A percentile compares a stretch with the other conserved stretches of the same genome.
These are phyloP conservation scores for Acacia confusa DNA, from an alignment of 306 rosid genomes.

Conservation along the genomic window DNA sequence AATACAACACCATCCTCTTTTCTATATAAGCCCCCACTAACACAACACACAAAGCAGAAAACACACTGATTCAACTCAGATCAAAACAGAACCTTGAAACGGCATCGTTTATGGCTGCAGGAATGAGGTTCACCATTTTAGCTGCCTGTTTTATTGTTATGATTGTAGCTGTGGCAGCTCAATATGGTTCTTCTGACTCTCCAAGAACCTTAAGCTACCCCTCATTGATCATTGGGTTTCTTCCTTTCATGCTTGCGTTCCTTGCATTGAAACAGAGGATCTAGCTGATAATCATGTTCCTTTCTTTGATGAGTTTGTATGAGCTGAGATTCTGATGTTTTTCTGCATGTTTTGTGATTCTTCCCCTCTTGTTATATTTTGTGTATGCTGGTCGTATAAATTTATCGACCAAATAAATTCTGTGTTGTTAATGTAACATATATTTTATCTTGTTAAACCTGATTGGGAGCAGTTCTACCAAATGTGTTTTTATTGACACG, in stretches of 20 bases:
- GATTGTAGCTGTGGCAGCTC: conserved; percentile 30
- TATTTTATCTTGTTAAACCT: too few relatives aligned
- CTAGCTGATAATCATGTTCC: background rate
- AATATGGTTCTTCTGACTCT: background rate
- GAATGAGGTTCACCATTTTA: background rate
- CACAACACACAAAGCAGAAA: background rate
- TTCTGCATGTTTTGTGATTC: background rate
- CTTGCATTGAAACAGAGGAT: conserved; percentile 2
- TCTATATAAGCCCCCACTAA: background rate
- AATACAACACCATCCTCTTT: background rate
- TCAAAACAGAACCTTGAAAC: background rate
- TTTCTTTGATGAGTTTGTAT: background rate
- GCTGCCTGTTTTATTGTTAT: conserved; percentile 35
- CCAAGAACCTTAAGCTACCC: conserved; percentile 28
- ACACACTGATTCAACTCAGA: background rate
- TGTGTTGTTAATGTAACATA: background rate
- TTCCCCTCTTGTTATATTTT: background rate
- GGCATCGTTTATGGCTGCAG: background rate
- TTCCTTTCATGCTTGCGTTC: conserved; percentile 23
- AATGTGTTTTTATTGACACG: too few relatives aligned
- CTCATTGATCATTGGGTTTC: conserved; percentile 17
- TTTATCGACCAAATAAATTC: background rate
- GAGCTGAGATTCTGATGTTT: background rate
- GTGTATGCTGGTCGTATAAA: background rate
- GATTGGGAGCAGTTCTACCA: too few relatives aligned